Conservation (phyloP, 2,329 filamentous ascomycete genomes). For the Phyllosticta capitalensis region DNA sequence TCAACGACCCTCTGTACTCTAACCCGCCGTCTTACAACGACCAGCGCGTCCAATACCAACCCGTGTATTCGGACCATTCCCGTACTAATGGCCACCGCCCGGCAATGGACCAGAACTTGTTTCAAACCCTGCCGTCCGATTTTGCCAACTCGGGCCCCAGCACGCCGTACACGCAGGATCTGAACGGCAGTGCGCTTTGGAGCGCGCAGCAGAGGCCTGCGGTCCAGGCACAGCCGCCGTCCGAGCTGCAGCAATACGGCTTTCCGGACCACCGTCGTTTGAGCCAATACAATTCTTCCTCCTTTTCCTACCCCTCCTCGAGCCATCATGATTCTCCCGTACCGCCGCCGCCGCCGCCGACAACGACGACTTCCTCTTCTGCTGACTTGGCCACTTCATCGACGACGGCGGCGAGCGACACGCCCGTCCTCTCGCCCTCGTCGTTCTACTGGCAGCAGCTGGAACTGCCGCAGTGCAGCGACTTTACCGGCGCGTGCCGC, state of each 20-base stretch:
- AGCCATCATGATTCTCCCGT: background rate
- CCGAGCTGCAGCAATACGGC: slow-evolving; percentile 14
- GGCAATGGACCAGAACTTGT: background rate
- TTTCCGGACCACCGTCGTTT: background rate
- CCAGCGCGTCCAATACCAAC: slow-evolving; percentile 1
- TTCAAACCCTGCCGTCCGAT: too few relatives aligned
- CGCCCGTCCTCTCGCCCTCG: slow-evolving; percentile 26
- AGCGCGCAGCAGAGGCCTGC: background rate
- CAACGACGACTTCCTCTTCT: background rate
- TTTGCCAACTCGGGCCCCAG: background rate
- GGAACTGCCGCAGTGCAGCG: slow-evolving; percentile 34
- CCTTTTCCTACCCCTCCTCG: background rate
- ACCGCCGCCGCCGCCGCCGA: too few relatives aligned
- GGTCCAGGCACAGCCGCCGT: slow-evolving; percentile 5
- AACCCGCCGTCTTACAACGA: background rate
- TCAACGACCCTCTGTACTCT: slow-evolving; percentile 1
- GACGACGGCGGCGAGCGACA: slow-evolving; percentile 2
- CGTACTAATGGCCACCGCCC: background rate
- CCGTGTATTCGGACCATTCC: background rate
- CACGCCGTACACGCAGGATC: slow-evolving; percentile 1
- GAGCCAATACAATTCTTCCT: background rate
- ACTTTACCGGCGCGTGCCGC: slow-evolving; percentile 41
- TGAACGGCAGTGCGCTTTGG: slow-evolving; percentile 1
- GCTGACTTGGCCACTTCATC: slow-evolving; percentile 5
- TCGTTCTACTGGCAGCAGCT: slow-evolving; percentile 29